phyloP scores from a whole-genome alignment of 2,329 filamentous ascomycete species.

The Stromatinia cepivora region DNA sequence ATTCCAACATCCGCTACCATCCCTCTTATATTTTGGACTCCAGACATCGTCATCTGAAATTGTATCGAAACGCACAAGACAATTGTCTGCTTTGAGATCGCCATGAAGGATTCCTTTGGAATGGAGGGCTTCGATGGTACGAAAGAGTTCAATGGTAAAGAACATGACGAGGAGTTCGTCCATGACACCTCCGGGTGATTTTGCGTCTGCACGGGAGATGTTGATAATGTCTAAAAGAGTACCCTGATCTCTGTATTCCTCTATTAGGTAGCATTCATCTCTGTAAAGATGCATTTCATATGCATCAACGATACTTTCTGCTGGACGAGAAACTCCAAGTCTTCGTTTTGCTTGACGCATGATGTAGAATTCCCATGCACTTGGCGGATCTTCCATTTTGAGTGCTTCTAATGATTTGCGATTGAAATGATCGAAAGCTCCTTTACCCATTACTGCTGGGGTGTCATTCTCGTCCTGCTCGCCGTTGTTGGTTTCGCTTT shows the following conservation, averaged over 20 bases:
- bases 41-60: conserved; percentile 50
- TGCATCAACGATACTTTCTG: conserved; percentile 75
- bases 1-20: conserved; percentile 76
- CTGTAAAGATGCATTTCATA: conserved; percentile 91
- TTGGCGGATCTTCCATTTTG: conserved; percentile 90
- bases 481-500: conserved; percentile 60
- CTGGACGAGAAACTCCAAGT: conserved; percentile 70
- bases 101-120: conserved; percentile 79
- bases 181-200: conserved; percentile 63
- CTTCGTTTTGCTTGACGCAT: conserved; percentile 79
- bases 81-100: conserved; percentile 94
- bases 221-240: conserved; percentile 96
- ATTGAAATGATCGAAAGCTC: conserved; percentile 55
- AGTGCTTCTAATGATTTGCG: conserved; percentile 72
- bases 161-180: conserved; percentile 95
- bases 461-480: conserved; percentile 49
- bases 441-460: conserved; percentile 59
- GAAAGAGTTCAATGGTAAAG: conserved; percentile 86
- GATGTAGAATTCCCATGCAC: conserved; percentile 95
- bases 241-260: conserved; percentile 85
- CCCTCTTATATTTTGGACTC: conserved; percentile 65
- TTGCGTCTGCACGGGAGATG: conserved; percentile 69
- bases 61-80: conserved; percentile 78
- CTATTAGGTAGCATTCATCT: conserved; percentile 85
- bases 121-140: conserved; percentile 86